Evolutionary conservation across 306 rosid genomes (phyloP).

Genomic region (Dryas octopetala): DNA sequence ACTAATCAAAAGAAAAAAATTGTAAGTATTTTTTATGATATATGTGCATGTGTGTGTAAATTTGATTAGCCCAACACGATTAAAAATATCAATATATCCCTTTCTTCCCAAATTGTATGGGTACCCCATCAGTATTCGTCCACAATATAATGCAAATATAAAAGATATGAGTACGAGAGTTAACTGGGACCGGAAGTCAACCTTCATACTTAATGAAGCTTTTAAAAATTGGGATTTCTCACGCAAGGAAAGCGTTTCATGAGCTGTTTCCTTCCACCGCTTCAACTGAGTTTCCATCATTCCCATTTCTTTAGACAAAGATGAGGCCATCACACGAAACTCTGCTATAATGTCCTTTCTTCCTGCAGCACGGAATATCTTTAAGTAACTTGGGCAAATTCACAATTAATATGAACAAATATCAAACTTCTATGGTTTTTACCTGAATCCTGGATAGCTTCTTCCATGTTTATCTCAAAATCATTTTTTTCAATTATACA

Average conservation of each 20-base stretch:
- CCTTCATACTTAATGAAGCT: constrained; percentile 61
- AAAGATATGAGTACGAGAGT: background rate
- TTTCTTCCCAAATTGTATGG: background rate
- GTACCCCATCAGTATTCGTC: background rate
- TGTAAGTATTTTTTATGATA: background rate
- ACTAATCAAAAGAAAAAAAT: background rate
- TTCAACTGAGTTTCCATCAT: constrained; percentile 93
- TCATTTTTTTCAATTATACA: constrained; percentile 68
- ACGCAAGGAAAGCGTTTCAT: constrained; percentile 68
- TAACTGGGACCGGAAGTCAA: constrained; percentile 25
- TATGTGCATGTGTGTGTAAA: background rate
- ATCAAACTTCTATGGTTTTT: constrained; percentile 25
- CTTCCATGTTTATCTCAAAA: constrained; percentile 79
- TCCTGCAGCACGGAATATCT: constrained; percentile 51
- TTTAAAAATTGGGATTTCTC: constrained; percentile 65
- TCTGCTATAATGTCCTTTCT: constrained; percentile 88
- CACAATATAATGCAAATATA: background rate
- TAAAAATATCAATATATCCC: background rate
- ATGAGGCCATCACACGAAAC: constrained; percentile 88
- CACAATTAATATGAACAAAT: constrained; percentile 6
- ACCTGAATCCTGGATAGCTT: constrained; percentile 84
- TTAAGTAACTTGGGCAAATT: constrained; percentile 35
- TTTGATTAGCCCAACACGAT: background rate
- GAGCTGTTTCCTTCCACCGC: constrained; percentile 88
- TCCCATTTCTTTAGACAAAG: constrained; percentile 90